phyloP scores from a whole-genome alignment of 148 eudicot species.

The Camellia sinensis region DNA sequence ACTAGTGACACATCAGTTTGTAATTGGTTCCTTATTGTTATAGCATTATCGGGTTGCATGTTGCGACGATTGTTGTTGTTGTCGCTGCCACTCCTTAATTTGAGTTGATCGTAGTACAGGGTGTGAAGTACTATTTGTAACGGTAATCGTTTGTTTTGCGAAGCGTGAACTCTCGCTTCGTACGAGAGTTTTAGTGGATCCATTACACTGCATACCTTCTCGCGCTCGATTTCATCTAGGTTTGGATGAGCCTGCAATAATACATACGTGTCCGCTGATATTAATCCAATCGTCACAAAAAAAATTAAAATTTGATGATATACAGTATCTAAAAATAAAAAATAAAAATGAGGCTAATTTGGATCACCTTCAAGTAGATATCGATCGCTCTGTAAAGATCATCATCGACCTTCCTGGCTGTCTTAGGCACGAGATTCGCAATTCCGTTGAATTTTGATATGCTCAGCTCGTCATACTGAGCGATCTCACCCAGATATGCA shows the following conservation, averaged over 20 bases:
- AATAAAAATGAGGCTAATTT: no score
- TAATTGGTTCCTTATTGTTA: constrained; percentile 44
- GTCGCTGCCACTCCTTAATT: constrained; percentile 59
- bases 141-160: constrained; percentile 86
- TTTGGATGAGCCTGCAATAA: constrained; percentile 78
- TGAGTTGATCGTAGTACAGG: constrained; percentile 80
- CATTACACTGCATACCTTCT: constrained; percentile 86
- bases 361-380: constrained; percentile 69
- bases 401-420: constrained; percentile 73
- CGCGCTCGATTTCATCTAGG: constrained; percentile 89
- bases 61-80: constrained; percentile 21
- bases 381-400: constrained; percentile 90
- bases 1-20: constrained; percentile 60
- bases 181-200: constrained; percentile 87
- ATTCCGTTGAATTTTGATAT: constrained; percentile 93
- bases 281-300: no score
- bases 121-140: constrained; percentile 88
- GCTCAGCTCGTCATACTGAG: constrained; percentile 58
- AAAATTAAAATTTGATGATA: no score
- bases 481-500: constrained; percentile 78
- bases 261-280: no score
- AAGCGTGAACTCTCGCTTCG: constrained; percentile 88
- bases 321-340: no score
- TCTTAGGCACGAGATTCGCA: constrained; percentile 82
- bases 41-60: constrained; percentile 22